A percentile compares a stretch with the other conserved stretches of the same genome.
Evolutionary conservation across 345 rosid species (phyloP).

Genomic region (Salix arbutifolia): DNA sequence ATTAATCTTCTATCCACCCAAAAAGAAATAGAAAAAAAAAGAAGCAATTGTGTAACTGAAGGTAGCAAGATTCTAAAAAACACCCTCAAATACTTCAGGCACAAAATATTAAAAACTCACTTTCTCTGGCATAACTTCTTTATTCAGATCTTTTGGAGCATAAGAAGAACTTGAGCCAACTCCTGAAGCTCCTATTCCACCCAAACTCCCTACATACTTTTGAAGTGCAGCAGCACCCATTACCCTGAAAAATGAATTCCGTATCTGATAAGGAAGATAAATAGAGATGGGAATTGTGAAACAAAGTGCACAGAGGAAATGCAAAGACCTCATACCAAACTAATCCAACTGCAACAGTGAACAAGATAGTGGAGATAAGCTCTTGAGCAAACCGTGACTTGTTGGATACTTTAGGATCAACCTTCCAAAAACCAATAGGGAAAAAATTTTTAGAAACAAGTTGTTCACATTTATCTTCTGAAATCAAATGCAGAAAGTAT

Average conservation of each 20-base stretch:
- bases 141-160: conserved; percentile 79
- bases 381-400: conserved; percentile 84
- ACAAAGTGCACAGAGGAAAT: not conserved
- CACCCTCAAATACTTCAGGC: not conserved
- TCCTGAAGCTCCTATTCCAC: conserved; percentile 96
- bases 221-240: conserved; percentile 97
- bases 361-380: conserved; percentile 82
- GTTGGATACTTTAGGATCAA: conserved; percentile 76
- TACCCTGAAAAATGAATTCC: conserved; percentile 48
- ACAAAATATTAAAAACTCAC: conserved; percentile 26
- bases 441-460: not conserved
- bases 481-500: not conserved
- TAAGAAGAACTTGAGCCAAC: conserved; percentile 96
- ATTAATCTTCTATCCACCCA: not conserved
- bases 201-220: conserved; percentile 85
- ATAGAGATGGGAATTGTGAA: not conserved
- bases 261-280: conserved; percentile 12
- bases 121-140: conserved; percentile 95
- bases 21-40: not conserved
- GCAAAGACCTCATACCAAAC: conserved; percentile 57
- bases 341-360: conserved; percentile 80
- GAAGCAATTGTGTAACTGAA: not conserved
- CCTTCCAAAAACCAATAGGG: conserved; percentile 40
- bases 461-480: not conserved
- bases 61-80: not conserved